Conservation (phyloP, 495 filamentous ascomycete genomes). For the Penicillium canescens region DNA sequence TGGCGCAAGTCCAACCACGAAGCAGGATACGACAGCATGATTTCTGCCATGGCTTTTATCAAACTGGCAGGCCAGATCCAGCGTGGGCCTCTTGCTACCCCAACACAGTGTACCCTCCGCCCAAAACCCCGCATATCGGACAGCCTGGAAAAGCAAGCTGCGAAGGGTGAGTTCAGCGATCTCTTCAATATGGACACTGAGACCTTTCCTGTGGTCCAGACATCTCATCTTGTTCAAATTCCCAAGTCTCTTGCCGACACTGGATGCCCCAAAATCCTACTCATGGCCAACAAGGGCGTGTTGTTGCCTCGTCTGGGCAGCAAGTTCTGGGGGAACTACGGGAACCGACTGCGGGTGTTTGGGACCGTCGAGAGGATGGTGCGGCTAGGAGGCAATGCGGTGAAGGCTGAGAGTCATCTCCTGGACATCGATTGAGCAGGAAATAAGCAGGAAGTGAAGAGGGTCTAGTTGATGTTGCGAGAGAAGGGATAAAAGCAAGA, state of each 20-base stretch:
- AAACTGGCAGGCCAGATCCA: constrained; percentile 58
- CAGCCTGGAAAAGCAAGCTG: neutral
- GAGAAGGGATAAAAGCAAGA: neutral
- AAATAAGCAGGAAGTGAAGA: neutral
- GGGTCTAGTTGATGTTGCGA: neutral
- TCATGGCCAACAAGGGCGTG: constrained; percentile 14
- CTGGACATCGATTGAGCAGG: neutral
- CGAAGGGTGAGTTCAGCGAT: neutral
- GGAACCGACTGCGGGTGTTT: constrained; percentile 66
- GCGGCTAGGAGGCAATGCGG: constrained; percentile 26
- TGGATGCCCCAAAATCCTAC: neutral
- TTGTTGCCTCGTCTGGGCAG: constrained; percentile 51
- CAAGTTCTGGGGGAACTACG: constrained; percentile 62
- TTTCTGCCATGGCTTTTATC: constrained; percentile 66
- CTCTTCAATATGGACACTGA: constrained; percentile 6
- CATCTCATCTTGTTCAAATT: neutral
- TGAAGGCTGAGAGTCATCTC: neutral
- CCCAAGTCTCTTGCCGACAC: constrained; percentile 2
- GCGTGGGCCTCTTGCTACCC: neutral
- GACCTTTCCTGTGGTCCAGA: neutral
- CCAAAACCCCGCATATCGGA: neutral
- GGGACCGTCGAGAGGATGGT: constrained; percentile 59
- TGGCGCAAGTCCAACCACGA: constrained; percentile 52
- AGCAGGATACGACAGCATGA: constrained; percentile 73
- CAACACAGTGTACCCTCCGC: neutral